These are phyloP conservation scores for Daldinia eschscholtzii DNA, from an alignment of 2,329 filamentous ascomycete genomes.

Conservation along the genomic window DNA sequence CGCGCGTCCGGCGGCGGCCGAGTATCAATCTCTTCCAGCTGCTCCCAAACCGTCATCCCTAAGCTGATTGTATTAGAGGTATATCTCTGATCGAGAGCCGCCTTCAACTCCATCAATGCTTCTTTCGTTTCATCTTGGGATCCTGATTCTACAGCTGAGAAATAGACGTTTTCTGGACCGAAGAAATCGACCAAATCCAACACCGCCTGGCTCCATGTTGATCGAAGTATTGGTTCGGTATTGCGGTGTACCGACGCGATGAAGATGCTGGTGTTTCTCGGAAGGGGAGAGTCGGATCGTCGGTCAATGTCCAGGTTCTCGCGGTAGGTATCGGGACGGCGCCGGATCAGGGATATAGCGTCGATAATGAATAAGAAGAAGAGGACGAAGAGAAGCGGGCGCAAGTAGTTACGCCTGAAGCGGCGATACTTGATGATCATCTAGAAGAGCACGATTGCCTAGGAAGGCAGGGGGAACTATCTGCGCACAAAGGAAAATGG, in stretches of 20 bases:
- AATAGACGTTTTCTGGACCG: conserved; percentile 72
- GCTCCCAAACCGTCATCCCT: conserved; percentile 66
- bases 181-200: conserved; percentile 67
- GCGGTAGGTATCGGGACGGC: conserved; percentile 51
- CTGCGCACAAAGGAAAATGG: conserved; percentile 25
- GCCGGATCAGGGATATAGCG: conserved; percentile 49
- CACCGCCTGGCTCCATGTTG: conserved; percentile 71
- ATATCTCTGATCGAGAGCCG: conserved; percentile 62
- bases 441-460: conserved; percentile 37
- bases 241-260: conserved; percentile 78
- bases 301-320: conserved; percentile 43
- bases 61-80: conserved; percentile 69
- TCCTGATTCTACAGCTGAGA: conserved; percentile 76
- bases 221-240: conserved; percentile 69
- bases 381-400: conserved; percentile 52
- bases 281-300: conserved; percentile 38
- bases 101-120: conserved; percentile 69
- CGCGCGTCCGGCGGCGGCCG: conserved; percentile 53
- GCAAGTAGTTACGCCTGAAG: conserved; percentile 54
- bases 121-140: conserved; percentile 76
- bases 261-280: conserved; percentile 62
- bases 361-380: conserved; percentile 54
- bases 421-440: conserved; percentile 56
- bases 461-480: conserved; percentile 9
- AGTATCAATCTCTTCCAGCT: conserved; percentile 66